These are phyloP conservation scores for Colletotrichum plurivorum DNA, from an alignment of 2,329 filamentous ascomycete genomes.

Conservation along the genomic window DNA sequence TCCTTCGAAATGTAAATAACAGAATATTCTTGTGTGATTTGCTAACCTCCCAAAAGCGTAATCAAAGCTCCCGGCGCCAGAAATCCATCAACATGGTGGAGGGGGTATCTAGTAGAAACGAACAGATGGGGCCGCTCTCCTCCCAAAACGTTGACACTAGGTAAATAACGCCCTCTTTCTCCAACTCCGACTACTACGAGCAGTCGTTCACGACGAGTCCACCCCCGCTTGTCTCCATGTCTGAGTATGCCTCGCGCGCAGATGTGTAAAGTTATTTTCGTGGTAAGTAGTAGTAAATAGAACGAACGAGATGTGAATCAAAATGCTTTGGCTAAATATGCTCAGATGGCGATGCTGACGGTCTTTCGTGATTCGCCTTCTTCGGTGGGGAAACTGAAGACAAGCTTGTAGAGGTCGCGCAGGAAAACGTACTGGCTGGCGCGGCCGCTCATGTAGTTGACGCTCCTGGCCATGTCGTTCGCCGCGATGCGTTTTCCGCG, in stretches of 20 bases:
- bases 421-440: slow-evolving; percentile 83
- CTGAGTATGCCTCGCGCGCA: slow-evolving; percentile 1
- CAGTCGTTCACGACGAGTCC: not conserved
- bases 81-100: slow-evolving; percentile 29
- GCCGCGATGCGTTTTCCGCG: slow-evolving; percentile 74
- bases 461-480: slow-evolving; percentile 84
- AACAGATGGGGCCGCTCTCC: slow-evolving; percentile 36
- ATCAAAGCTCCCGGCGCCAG: slow-evolving; percentile 30
- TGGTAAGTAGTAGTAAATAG: not conserved
- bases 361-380: slow-evolving; percentile 79
- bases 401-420: slow-evolving; percentile 84
- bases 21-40: slow-evolving; percentile 20
- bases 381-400: slow-evolving; percentile 87
- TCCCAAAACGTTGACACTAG: slow-evolving; percentile 4
- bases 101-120: slow-evolving; percentile 44
- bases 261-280: slow-evolving; percentile 5
- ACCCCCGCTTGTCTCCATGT: not conserved
- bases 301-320: not conserved
- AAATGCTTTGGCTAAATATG: not conserved
- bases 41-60: slow-evolving; percentile 11
- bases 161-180: not conserved
- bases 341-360: slow-evolving; percentile 72
- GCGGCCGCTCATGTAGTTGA: slow-evolving; percentile 80
- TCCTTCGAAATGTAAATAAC: not conserved
- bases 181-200: not conserved